phyloP scores from a whole-genome alignment of 2,329 filamentous ascomycete genomes.

The Chaetothyriales sp. region DNA sequence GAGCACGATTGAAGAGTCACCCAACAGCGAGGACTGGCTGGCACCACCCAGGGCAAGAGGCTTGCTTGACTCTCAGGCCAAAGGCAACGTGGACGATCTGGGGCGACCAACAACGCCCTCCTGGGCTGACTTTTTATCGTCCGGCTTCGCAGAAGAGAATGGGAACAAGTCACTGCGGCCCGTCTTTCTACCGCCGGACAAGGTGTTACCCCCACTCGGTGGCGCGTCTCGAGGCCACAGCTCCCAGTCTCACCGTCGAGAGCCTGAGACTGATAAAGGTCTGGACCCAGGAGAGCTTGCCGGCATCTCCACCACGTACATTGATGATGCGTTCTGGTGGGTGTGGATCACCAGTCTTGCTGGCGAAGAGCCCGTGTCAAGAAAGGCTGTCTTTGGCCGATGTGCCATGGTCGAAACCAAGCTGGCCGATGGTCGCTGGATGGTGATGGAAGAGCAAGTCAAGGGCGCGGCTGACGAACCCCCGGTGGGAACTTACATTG shows the following conservation, averaged over 20 bases:
- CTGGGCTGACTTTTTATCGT: constrained; percentile 94
- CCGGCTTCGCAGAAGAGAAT: constrained; percentile 71
- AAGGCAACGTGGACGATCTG: constrained; percentile 43
- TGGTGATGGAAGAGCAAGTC: constrained; percentile 91
- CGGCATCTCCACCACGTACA: constrained; percentile 68
- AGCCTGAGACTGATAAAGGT: constrained; percentile 50
- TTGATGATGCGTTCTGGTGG: constrained; percentile 99
- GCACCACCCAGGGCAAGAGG: constrained; percentile 19
- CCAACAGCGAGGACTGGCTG: constrained; percentile 44
- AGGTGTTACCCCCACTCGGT: constrained; percentile 73
- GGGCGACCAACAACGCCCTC: constrained; percentile 86
- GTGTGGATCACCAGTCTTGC: constrained; percentile 97
- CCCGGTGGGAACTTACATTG: constrained; percentile 73
- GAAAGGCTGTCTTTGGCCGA: constrained; percentile 86
- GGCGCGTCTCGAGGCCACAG: constrained; percentile 58
- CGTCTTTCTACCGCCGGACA: constrained; percentile 75
- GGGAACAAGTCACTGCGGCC: constrained; percentile 48
- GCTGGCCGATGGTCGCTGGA: constrained; percentile 69
- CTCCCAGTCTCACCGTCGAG: constrained; percentile 67
- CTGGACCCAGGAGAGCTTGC: constrained; percentile 88
- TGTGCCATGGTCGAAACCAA: constrained; percentile 84
- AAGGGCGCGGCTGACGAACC: constrained; percentile 81
- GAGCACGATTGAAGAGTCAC: constrained; percentile 55
- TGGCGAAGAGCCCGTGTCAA: constrained; percentile 66
- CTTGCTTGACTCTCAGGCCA: constrained; percentile 16